Evolutionary conservation across 2,329 filamentous ascomycete genomes (phyloP).

Genomic region (Cladophialophora yegresii): DNA sequence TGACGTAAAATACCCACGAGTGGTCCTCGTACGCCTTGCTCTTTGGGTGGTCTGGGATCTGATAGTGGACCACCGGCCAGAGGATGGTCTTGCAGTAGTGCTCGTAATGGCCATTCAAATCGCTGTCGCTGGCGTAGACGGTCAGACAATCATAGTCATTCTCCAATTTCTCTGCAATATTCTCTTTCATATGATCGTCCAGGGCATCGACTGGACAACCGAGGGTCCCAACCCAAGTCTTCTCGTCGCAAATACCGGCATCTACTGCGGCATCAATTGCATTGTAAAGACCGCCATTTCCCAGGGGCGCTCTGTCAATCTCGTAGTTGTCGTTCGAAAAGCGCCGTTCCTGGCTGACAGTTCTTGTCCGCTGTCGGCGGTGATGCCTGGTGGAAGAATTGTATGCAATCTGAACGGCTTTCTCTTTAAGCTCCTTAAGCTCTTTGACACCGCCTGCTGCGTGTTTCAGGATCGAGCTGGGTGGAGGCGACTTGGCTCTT

Average conservation of each 20-base stretch:
- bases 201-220: slow-evolving; percentile 93
- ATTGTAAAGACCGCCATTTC: slow-evolving; percentile 88
- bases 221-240: slow-evolving; percentile 87
- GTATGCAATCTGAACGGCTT: slow-evolving; percentile 16
- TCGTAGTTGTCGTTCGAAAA: slow-evolving; percentile 81
- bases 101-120: slow-evolving; percentile 90
- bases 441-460: slow-evolving; percentile 28
- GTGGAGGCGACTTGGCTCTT: slow-evolving; percentile 70
- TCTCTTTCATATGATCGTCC: slow-evolving; percentile 71
- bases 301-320: slow-evolving; percentile 81
- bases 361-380: slow-evolving; percentile 35
- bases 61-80: slow-evolving; percentile 97
- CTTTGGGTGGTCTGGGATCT: slow-evolving; percentile 96
- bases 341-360: slow-evolving; percentile 65
- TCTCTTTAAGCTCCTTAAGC: slow-evolving; percentile 24
- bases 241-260: slow-evolving; percentile 68
- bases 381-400: slow-evolving; percentile 6
- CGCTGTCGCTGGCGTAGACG: slow-evolving; percentile 76
- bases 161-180: slow-evolving; percentile 79
- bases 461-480: slow-evolving; percentile 73
- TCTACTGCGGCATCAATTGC: slow-evolving; percentile 77
- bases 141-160: slow-evolving; percentile 75
- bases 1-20: slow-evolving; percentile 92
- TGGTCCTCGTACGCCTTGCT: slow-evolving; percentile 98
- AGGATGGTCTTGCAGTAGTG: slow-evolving; percentile 98